Percentiles rank a stretch among this genome's conserved stretches.
Evolutionary conservation across 306 rosid genomes (phyloP).

Genomic region (Castanopsis chinensis): DNA sequence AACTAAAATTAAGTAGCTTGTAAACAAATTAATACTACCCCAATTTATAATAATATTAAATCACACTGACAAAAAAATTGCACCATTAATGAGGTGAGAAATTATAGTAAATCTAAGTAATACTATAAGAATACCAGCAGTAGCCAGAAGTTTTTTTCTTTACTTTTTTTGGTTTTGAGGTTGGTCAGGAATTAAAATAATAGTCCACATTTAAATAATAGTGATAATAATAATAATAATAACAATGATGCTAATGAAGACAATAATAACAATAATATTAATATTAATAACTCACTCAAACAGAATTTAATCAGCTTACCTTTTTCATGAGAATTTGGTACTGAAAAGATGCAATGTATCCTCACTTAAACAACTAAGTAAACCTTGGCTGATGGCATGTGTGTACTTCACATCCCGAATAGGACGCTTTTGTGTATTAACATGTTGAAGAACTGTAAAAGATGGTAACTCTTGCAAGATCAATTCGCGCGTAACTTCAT

Average conservation of each 20-base stretch:
- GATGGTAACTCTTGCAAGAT: slow-evolving; percentile 78
- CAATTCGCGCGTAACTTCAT: slow-evolving; percentile 52
- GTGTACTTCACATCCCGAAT: slow-evolving; percentile 76
- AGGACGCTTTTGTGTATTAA: slow-evolving; percentile 45
- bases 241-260: neutral
- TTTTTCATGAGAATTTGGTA: slow-evolving; percentile 33
- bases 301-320: slow-evolving; percentile 12
- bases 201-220: neutral
- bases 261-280: neutral
- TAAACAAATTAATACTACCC: no score
- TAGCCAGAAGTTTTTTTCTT: no score
- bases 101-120: no score
- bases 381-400: slow-evolving; percentile 30
- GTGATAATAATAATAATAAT: neutral
- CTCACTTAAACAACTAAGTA: slow-evolving; percentile 64
- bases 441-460: slow-evolving; percentile 52
- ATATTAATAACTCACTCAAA: neutral
- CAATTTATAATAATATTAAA: no score
- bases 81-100: no score
- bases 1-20: no score
- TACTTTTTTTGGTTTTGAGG: no score
- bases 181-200: no score
- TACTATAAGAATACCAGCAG: no score
- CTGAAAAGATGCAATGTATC: slow-evolving; percentile 59
- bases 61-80: no score